Evolutionary conservation across 2,329 filamentous ascomycete species (phyloP).

Genomic region (Cyphellophora europaea): DNA sequence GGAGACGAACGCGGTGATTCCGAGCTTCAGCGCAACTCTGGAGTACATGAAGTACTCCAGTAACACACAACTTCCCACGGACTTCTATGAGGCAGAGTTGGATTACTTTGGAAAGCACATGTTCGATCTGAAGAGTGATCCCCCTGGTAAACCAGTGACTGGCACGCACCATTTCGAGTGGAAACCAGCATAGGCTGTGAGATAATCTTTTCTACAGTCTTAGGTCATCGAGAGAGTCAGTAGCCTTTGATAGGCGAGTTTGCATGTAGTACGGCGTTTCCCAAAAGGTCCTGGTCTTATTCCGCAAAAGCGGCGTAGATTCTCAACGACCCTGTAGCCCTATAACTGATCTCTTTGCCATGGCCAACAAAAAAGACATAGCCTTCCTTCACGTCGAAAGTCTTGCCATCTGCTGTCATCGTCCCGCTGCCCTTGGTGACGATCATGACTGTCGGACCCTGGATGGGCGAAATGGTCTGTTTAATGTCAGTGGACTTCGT

Average conservation of each 20-base stretch:
- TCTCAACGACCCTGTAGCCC: too few species aligned
- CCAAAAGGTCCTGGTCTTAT: too few species aligned
- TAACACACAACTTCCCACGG: slow-evolving; percentile 52
- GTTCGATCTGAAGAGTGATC: slow-evolving; percentile 26
- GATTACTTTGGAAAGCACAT: slow-evolving; percentile 63
- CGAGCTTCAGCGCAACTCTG: slow-evolving; percentile 51
- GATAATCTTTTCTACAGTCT: too few species aligned
- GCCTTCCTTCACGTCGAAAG: slow-evolving; percentile 49
- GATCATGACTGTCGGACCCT: slow-evolving; percentile 56
- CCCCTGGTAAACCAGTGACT: slow-evolving; percentile 10
- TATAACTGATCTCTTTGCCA: slow-evolving; percentile 40
- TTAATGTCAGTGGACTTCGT: too few species aligned
- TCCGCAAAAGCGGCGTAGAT: too few species aligned
- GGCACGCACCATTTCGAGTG: slow-evolving; percentile 16
- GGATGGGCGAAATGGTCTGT: slow-evolving; percentile 46
- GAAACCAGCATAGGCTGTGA: slow-evolving; percentile 13
- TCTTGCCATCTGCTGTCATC: slow-evolving; percentile 45
- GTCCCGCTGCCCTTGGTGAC: slow-evolving; percentile 50
- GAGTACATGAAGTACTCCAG: slow-evolving; percentile 60
- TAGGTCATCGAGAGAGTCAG: too few species aligned
- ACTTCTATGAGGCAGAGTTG: slow-evolving; percentile 62
- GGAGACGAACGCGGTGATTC: slow-evolving; percentile 50
- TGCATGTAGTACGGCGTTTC: too few species aligned
- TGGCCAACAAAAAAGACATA: slow-evolving; percentile 59
- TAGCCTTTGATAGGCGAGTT: too few species aligned